A percentile compares a stretch with the other conserved stretches of the same genome.
Conservation (phyloP, 495 filamentous ascomycete species). For the Neurospora tetraspora region DNA sequence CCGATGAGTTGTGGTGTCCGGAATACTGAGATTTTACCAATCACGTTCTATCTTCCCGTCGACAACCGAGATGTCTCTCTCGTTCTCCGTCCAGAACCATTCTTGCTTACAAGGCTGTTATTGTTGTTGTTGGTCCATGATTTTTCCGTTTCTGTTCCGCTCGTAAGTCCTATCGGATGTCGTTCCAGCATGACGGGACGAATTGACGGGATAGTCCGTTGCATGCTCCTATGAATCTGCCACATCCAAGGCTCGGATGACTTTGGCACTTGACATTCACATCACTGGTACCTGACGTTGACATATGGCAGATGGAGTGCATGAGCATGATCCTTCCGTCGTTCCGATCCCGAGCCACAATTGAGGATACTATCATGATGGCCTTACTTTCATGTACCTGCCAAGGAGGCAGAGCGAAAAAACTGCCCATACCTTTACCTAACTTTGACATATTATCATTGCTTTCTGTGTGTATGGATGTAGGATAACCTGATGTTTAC, state of each 20-base stretch:
- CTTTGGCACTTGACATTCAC: neutral
- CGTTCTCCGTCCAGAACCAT: neutral
- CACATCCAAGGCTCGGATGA: neutral
- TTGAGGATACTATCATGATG: neutral
- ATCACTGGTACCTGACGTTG: neutral
- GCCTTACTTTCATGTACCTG: neutral
- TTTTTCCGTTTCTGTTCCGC: neutral
- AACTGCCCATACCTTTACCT: neutral
- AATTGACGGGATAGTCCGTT: neutral
- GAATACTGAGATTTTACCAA: too few relatives aligned
- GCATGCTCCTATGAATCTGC: neutral
- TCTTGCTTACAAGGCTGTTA: neutral
- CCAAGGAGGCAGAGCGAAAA: neutral
- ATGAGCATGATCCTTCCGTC: neutral
- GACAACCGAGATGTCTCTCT: too few relatives aligned
- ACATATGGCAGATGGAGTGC: neutral
- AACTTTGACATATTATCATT: neutral
- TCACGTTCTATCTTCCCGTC: too few relatives aligned
- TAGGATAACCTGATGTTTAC: too few relatives aligned
- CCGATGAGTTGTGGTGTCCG: too few relatives aligned
- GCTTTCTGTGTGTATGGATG: too few relatives aligned
- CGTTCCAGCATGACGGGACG: neutral
- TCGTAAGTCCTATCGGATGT: neutral
- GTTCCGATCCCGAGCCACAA: neutral
- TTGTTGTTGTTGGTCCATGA: neutral